A percentile compares a stretch with the other conserved stretches of the same genome.
These are phyloP conservation scores for Suillus paluster DNA, from an alignment of 768 basidiomycete species.

Conservation along the genomic window DNA sequence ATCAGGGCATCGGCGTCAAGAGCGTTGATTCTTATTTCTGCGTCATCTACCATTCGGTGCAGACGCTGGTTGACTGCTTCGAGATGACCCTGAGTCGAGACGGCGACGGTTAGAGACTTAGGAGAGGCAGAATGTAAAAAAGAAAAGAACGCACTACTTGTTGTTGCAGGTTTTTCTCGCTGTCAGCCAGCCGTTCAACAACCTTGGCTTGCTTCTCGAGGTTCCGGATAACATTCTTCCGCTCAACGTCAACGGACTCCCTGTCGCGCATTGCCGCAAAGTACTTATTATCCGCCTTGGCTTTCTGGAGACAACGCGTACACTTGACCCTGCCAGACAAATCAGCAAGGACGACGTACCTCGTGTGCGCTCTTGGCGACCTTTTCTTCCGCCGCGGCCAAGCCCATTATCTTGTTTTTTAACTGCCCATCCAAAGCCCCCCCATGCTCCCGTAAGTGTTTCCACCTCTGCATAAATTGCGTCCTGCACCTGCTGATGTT, in stretches of 20 bases:
- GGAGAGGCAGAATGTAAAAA: background rate
- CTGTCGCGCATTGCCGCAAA: conserved; percentile 89
- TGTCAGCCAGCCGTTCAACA: conserved; percentile 67
- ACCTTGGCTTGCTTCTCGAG: conserved; percentile 64
- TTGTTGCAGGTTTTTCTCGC: conserved; percentile 59
- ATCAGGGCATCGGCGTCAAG: conserved; percentile 40
- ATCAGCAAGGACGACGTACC: conserved; percentile 46
- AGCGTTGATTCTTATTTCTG: conserved; percentile 29
- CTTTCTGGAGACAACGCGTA: conserved; percentile 61
- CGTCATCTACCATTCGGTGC: conserved; percentile 34
- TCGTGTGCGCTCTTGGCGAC: conserved; percentile 68
- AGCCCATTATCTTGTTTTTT: conserved; percentile 83
- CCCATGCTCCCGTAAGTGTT: conserved; percentile 85
- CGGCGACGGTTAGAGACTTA: background rate
- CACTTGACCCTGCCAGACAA: background rate
- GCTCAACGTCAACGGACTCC: conserved; percentile 79
- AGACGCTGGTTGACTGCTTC: conserved; percentile 48
- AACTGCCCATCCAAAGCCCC: conserved; percentile 79
- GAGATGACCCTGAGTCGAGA: conserved; percentile 38
- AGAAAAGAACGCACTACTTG: conserved; percentile 63
- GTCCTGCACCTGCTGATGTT: conserved; percentile 70
- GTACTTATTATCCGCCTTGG: conserved; percentile 95
- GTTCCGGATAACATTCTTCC: conserved; percentile 62
- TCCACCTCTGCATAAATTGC: conserved; percentile 86
- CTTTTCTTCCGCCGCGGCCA: conserved; percentile 75